Base-by-base conservation (phyloP, 2,329 filamentous ascomycete genomes). In the Tolypocladium ovalisporum region DNA sequence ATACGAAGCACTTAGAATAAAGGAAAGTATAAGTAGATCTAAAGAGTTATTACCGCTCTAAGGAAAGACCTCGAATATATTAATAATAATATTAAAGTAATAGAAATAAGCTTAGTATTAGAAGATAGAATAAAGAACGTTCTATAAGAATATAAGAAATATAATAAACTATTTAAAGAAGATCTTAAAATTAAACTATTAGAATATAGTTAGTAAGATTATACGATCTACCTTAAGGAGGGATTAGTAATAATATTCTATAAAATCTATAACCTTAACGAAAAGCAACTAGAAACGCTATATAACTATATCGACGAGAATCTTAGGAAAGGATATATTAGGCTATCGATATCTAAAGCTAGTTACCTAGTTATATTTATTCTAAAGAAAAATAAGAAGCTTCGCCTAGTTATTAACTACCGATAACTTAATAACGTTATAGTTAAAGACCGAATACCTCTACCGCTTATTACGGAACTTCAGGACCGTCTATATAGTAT, bases 401-500 rank as follows among this genome's bases (percentile, higher is more conserved):
- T 67, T 24, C 51, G 52, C 7, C 40, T 68, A 39, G 62, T 57
- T 60, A 56, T 68, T 22, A 56, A 69, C 56, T 69, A 67, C 54
- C 32, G 40, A 52, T 42, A 17, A 17, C 47, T 70, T 17, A 69
- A 68, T 54, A 55, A 53, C 10, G 57, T 67, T 55, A 67, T 44
- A 22, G 61, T 65, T 53, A 70, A 69, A 53, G 60, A 65, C 39
- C 51, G 19, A 6, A 54, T 57, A 22, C 37, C 37, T 56, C n/a
- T 68, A 55, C 59, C 52, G 15, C 47, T 68, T 56, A 64, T 70
- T 37, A 51, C 32, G 10, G 58, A 69, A 55, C 56, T 63, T 49
- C 39, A 59, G 29, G 57, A 67, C 54, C 13, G 51, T 24, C 42
- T 68, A 32, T 54, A 49, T n/a, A 54, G 57, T 68, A 32, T 54